phyloP scores from a whole-genome alignment of 306 rosid genomes.

The Geum urbanum region DNA sequence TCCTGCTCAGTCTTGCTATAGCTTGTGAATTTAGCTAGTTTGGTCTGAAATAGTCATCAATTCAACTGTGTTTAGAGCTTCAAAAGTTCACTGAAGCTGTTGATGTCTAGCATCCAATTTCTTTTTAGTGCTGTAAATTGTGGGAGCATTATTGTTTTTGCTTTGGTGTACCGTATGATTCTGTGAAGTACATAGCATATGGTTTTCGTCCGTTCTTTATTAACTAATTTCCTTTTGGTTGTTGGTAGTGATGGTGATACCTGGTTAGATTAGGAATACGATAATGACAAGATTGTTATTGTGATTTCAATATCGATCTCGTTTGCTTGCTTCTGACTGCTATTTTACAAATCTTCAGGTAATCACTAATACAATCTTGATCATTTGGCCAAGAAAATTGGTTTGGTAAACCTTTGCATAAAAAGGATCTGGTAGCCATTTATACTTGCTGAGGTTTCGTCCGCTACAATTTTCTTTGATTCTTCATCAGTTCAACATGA shows the following conservation, averaged over 20 bases:
- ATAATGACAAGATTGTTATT: not conserved
- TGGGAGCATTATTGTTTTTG: not conserved
- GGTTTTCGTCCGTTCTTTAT: not conserved
- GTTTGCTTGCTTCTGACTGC: slow-evolving; percentile 14
- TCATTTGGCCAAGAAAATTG: slow-evolving; percentile 53
- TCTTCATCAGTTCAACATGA: slow-evolving; percentile 75
- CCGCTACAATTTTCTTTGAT: slow-evolving; percentile 57
- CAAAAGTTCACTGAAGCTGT: not conserved
- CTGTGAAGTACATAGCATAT: not conserved
- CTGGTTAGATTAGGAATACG: not conserved
- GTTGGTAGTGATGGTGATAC: not conserved
- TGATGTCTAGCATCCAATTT: not conserved
- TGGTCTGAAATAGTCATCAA: not conserved
- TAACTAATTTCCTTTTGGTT: not conserved
- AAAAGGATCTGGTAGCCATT: slow-evolving; percentile 63
- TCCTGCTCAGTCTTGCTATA: not conserved
- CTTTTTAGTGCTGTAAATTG: not conserved
- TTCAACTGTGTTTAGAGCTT: not conserved
- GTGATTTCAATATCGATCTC: not conserved
- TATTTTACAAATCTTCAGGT: slow-evolving; percentile 41
- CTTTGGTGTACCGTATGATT: not conserved
- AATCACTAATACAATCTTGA: slow-evolving; percentile 59
- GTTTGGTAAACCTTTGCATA: slow-evolving; percentile 69
- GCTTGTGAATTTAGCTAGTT: not conserved
- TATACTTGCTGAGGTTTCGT: slow-evolving; percentile 68